phyloP scores from a whole-genome alignment of 2,329 filamentous ascomycete species.

The Raffaelea deltoideospora region DNA sequence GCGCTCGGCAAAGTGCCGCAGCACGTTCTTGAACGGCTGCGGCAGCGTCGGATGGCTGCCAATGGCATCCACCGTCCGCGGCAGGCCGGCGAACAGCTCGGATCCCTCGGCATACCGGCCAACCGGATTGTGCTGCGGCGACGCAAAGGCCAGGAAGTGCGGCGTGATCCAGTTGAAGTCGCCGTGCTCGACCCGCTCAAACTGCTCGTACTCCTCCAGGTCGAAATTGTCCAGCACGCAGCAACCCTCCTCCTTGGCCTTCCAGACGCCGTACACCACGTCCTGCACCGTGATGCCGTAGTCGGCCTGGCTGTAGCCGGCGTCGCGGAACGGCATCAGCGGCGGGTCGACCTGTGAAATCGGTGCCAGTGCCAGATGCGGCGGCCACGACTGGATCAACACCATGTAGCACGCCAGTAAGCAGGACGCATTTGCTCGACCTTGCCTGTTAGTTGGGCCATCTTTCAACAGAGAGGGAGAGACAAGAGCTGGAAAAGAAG shows the following conservation, averaged over 20 bases:
- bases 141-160: conserved; percentile 89
- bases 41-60: conserved; percentile 57
- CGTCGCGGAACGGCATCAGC: conserved; percentile 96
- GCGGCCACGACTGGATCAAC: conserved; percentile 92
- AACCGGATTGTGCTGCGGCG: conserved; percentile 70
- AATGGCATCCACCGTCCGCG: conserved; percentile 60
- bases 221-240: conserved; percentile 89
- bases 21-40: conserved; percentile 86
- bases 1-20: conserved; percentile 74
- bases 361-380: conserved; percentile 84
- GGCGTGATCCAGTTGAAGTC: conserved; percentile 99
- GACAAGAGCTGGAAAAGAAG: not conserved
- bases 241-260: conserved; percentile 88
- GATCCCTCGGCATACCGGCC: conserved; percentile 57
- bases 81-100: conserved; percentile 58
- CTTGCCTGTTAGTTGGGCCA: conserved; percentile 26
- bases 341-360: conserved; percentile 95
- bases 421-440: conserved; percentile 84
- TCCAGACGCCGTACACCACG: conserved; percentile 96
- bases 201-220: conserved; percentile 92
- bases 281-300: conserved; percentile 94
- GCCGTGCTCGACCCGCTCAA: conserved; percentile 89
- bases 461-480: not conserved
- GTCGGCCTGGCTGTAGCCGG: conserved; percentile 95
- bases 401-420: conserved; percentile 98